Base-by-base conservation (phyloP, 2,329 filamentous ascomycete species). In the Bretziella fagacearum region DNA sequence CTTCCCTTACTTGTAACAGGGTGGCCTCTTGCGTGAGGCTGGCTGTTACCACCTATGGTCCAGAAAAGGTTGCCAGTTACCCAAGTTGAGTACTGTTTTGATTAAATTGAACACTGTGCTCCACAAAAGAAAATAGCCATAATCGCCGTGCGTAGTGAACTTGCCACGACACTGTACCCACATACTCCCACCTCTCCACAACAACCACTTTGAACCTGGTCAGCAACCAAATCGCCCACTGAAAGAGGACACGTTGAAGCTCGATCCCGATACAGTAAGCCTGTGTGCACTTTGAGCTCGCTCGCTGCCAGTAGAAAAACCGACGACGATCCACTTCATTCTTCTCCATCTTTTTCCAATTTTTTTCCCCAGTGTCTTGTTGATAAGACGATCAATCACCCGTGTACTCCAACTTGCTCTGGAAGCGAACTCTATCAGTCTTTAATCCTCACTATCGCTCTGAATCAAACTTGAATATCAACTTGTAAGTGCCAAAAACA, bases 291-390 rank as follows among this genome's bases (percentile, higher is more conserved):
- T 33, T 23, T 39, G 17, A 22, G 11, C 35, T 22, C 40, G 13
- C 29, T 13, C 8, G 4, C 23, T 6, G 29, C 22, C 26, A 23
- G 41, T 50, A 50, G 48, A 50, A 46, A 50, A 47, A 39, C 20
- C 33, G 27, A 25, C 40, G 18, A 15, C 22, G 18, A 29, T 22
- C 41, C 30, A 26, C 10, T 23, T 44, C 25, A 7, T 29, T 44
- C 20, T 33, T 17, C 27, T 30, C 30, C n/a, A 30, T 42, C 32
- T 44, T 41, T 33, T n/a, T n/a, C n/a, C n/a, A n/a, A n/a, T n/a
- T n/a, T 40, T 41, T 43, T 23, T 43, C 35, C 15, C 32, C 29
- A 36, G 22, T 44, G n/a, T 54, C 55, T 67, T 27, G 57, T 61
- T 26, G 58, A 46, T 30, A 42, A 29, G 22, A 10, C 20, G 10